These are phyloP conservation scores for Kuraishia hungarica DNA, from an alignment of 805 yeast genomes.

Conservation along the genomic window DNA sequence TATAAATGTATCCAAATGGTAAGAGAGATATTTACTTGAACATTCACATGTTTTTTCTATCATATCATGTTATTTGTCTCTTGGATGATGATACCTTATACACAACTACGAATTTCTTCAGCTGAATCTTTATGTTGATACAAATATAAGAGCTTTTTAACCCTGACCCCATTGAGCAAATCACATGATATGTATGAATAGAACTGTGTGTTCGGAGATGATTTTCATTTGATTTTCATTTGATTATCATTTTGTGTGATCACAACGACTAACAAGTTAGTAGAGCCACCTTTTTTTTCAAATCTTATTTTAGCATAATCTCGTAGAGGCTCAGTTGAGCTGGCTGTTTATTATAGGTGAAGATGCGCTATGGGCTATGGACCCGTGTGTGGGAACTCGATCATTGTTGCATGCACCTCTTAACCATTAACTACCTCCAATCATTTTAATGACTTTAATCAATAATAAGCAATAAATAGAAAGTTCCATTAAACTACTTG, in stretches of 20 bases:
- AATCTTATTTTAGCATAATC: too few species aligned
- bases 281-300: not conserved
- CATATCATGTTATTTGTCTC: not conserved
- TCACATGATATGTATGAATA: not conserved
- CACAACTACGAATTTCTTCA: slow-evolving; percentile 7
- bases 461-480: too few species aligned
- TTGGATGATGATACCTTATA: slow-evolving; percentile 5
- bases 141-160: slow-evolving; percentile 6
- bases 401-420: too few species aligned
- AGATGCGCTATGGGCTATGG: too few species aligned
- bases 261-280: not conserved
- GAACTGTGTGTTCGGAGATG: not conserved
- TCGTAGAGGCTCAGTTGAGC: too few species aligned
- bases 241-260: not conserved
- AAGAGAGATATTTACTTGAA: not conserved
- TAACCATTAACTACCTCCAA: too few species aligned
- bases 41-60: not conserved
- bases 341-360: too few species aligned
- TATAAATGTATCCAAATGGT: not conserved
- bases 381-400: too few species aligned
- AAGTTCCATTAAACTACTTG: too few species aligned
- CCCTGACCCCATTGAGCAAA: slow-evolving; percentile 2
- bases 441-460: too few species aligned
- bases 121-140: slow-evolving; percentile 5
- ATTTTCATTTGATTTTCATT: not conserved